Base-by-base conservation (phyloP, 31 red algal species). In the Odonthalia washingtoniensis region DNA sequence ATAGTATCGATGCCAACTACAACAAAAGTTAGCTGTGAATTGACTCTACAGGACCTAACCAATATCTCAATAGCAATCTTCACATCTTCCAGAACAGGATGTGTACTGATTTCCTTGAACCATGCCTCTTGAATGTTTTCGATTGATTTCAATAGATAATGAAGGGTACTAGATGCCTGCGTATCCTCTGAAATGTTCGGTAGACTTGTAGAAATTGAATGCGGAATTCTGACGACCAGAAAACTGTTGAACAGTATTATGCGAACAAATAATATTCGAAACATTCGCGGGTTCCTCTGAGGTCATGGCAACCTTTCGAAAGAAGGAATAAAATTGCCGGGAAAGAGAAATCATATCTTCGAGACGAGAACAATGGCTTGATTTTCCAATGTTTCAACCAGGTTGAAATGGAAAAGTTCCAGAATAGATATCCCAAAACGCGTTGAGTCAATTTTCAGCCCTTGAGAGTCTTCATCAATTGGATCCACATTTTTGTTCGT, bases 71-170 rank as follows among this genome's bases (percentile, higher is more conserved):
- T 86, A 26, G 94, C 81, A n/a, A 61, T 12, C 30, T 42, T 40
- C 33, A 95, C 79, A 35, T 87, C 94, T n/a, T 46, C 70, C 9
- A 95, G 77, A n/a, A 95, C 94, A 27, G 94, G 94, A 53, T 95
- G 94, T 63, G 80, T 64, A 3, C 85, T 89, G 65, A 44, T 88
- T 4, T 94, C 92, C 46, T 40, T 46, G 37, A 90, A 90, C 21
- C 44, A 49, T 16, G 17, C 34, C 3, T 39, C 65, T 77, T 94
- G 92, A 67, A 90, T 81, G 40, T 63, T 28, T 43, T 74, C 73
- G 39, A 86, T 69, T 31, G 63, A 40, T 1, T 36, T 16, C 16
- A 41, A 57, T 40, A 95, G 68, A 3, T 31, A 61, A 40, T 40
- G 45, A 36, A 95, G 77, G 24, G 41, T 62, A 38, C 26, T 61